Evolutionary conservation across 305 asterid species (phyloP), one percentile per base, ranked within the genome.

Genomic region (Coffea humblotiana): DNA sequence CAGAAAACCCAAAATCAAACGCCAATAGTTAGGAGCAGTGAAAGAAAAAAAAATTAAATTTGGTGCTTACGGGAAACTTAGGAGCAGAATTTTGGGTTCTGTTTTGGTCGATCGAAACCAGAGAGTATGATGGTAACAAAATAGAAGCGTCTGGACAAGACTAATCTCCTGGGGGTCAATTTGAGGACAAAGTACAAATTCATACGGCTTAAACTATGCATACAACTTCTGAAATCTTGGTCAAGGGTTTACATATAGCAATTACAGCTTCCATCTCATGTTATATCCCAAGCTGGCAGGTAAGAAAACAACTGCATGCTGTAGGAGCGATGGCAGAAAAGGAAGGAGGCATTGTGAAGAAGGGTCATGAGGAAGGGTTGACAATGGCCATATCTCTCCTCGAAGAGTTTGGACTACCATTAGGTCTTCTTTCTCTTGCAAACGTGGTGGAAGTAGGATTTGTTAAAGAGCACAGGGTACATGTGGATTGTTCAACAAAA

Each of bases 401-500:
- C 0, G 81, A 79, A 65, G 85, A 82, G 72, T 66, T 78, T 23
- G 82, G 40, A 40, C 77, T 84, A 23, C 83, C 87, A 18, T 43
- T 70, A 21, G 83, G 83, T 6, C 81, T 82, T 18, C 83, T 84
- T 9, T 83, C 85, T 40, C 77, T 81, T 25, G 81, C 74, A 9
- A 78, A 78, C 6, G 87, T 71, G 63, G 63, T 81, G 19, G 83
- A 84, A 79, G 87, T 75, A 3, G 85, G 83, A 10, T 87, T 92
- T 61, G 93, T 89, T 82, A 87, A 29, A 87, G 79, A 75, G 71
- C 86, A 87, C 88, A 0, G 92, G 94, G 0, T 90, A 92, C 83
- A 87, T 89, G 90, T 93, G 94, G 93, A 89, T 92, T 81, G 79
- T 80, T 21, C 97, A 90, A 72, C 81, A 80, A 76, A 88, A 89